Evolutionary conservation across 208 protist species (phyloP), one percentile per base, ranked within the genome.

Genomic region (Wallacemonas collosoma): DNA sequence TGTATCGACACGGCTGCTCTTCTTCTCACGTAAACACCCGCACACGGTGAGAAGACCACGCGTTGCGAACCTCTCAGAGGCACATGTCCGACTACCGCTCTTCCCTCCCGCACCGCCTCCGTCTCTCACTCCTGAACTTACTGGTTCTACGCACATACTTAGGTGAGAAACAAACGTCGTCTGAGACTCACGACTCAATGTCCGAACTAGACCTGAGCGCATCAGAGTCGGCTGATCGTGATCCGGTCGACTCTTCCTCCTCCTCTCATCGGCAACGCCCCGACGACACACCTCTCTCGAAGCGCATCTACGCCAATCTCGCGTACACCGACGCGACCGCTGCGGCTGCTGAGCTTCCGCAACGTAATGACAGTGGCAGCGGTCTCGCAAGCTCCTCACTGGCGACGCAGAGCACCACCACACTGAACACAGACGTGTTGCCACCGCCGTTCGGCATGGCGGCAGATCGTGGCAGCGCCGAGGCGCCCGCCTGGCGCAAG

Each of bases 401-500:
- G n/a, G 26, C 60, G n/a, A 45, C 60, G 41, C 38, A 15, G n/a
- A 65, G 60, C 40, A 45, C 12, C 38, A 36, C 43, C 14, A 65
- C 36, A 14, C 17, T 48, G 43, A 65, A 51, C 60, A 38, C 36
- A 3, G 60, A 65, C 41, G 15, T 26, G 26, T 26, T 11, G 55
- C 8, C 72, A 11, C 4, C 9, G 54, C 7, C 55, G 6, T 38
- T 40, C n/a, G 17, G 3, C 11, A 43, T 15, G 12, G 17, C 57
- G 8, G 73, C 77, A 41, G 64, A 63, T 5, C 5, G 8, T 6
- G 14, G 41, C n/a, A 41, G 15, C 12, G 17, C 41, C 41, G 60
- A 48, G 40, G 40, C 60, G 17, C 77, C 78, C 12, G 48, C 17
- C 38, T 97, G 93, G 91, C 81, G 84, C 47, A 95, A 93, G 64